Base-by-base conservation (phyloP, 2,329 filamentous ascomycete genomes). In the Sclerotiophoma versabilis region DNA sequence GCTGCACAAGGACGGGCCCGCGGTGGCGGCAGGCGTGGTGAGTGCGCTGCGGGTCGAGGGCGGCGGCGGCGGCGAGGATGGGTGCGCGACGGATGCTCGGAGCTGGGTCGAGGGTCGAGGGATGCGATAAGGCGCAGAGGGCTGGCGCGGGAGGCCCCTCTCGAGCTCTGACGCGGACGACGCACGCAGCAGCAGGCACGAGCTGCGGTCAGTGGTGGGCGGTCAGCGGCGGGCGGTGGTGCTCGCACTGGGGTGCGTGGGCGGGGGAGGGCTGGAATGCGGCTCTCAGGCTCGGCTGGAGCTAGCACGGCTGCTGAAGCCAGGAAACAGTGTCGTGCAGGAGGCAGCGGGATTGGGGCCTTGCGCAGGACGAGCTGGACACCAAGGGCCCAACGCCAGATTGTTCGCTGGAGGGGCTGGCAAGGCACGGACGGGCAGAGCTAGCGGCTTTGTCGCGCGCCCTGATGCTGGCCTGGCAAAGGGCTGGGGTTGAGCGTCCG, bases 401-500 rank as follows among this genome's bases (percentile, higher is more conserved):
- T 45, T 45, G 51, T 38, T 38, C 33, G 20, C 51, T 53, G 62
- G 62, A 63, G 60, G 58, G 61, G 58, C 52, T 59, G 63, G 59
- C 56, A 60, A 59, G 60, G 59, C 63, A 65, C 63, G 51, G 38
- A 42, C 39, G 37, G 11, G 43, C 38, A 48, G 26, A 25, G 60
- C 56, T 66, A 65, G 66, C 62, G 62, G 62, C 68, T 64, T 65
- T 63, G 63, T 68, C 22, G 45, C 33, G 38, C 30, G 39, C 34
- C 45, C 51, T 54, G 46, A 14, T 29, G 33, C 39, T 50, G 47
- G 37, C 33, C 48, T 43, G 39, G 48, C 48, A 55, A 57, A 49
- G 66, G 44, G 65, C 63, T 68, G 69, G 67, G 65, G 59, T 63
- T 55, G 9, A 59, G 59, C 64, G 63, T 64, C 59, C 62, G 66